A percentile compares a stretch with the other conserved stretches of the same genome.
Evolutionary conservation across 148 eudicot genomes (phyloP).

Genomic region (Mesembryanthemum crystallinum): DNA sequence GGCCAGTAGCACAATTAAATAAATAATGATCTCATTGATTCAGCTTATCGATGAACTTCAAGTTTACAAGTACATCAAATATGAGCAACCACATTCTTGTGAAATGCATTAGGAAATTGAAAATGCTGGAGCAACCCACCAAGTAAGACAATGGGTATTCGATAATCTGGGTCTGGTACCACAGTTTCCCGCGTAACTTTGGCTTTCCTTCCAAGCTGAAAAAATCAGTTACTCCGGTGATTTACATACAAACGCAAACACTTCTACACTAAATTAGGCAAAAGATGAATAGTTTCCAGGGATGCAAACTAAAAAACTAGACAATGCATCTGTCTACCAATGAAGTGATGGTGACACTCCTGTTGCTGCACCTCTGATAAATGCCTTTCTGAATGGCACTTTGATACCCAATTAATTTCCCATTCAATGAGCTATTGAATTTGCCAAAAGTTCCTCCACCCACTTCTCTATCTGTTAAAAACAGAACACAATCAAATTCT

Average conservation of each 20-base stretch:
- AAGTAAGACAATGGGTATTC: conserved; percentile 76
- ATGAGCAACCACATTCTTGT: background rate
- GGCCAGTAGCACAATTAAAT: background rate
- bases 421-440: conserved; percentile 47
- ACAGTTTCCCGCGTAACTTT: conserved; percentile 68
- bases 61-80: background rate
- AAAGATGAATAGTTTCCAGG: background rate
- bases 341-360: conserved; percentile 36
- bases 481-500: conserved; percentile 22
- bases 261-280: background rate
- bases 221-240: conserved; percentile 12
- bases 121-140: conserved; percentile 43
- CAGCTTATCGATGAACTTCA: background rate
- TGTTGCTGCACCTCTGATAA: conserved; percentile 29
- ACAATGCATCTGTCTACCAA: conserved; percentile 37
- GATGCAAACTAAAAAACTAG: background rate
- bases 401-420: conserved; percentile 31
- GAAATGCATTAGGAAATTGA: background rate
- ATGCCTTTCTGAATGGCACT: conserved; percentile 27
- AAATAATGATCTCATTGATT: background rate
- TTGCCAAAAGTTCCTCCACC: conserved; percentile 33
- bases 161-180: conserved; percentile 85
- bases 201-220: conserved; percentile 62
- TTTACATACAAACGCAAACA: background rate
- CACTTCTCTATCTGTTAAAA: conserved; percentile 47